These are phyloP conservation scores for Thermothielavioides terrestris DNA, from an alignment of 495 filamentous ascomycete genomes.

Conservation along the genomic window DNA sequence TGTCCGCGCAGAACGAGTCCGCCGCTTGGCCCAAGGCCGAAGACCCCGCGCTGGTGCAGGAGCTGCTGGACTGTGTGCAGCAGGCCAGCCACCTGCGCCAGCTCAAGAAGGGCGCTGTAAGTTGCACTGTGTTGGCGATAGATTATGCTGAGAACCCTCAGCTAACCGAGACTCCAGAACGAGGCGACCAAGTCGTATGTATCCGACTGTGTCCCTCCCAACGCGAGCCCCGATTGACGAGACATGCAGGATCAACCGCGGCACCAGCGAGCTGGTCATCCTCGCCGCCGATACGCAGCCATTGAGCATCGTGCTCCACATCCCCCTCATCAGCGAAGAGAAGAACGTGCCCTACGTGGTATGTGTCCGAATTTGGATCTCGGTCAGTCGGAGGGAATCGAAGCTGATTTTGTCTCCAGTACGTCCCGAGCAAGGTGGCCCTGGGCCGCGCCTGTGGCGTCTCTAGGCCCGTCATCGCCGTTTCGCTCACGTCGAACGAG, in stretches of 20 bases:
- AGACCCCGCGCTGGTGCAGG: constrained; percentile 62
- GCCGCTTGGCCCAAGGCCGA: constrained; percentile 84
- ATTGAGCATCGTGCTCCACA: constrained; percentile 83
- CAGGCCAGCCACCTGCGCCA: constrained; percentile 77
- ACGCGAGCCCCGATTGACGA: neutral
- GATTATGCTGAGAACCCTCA: no score
- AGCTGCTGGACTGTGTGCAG: constrained; percentile 80
- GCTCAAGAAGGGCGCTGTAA: constrained; percentile 70
- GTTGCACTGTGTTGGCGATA: neutral
- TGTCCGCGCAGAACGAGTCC: constrained; percentile 43
- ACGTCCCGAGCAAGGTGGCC: constrained; percentile 41
- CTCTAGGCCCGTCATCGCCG: constrained; percentile 75
- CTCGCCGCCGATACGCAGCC: constrained; percentile 81
- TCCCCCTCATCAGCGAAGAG: constrained; percentile 62
- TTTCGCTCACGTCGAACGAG: constrained; percentile 87
- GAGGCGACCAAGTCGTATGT: constrained; percentile 63
- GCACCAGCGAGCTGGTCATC: constrained; percentile 79
- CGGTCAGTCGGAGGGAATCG: neutral
- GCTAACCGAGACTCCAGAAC: constrained; percentile 17
- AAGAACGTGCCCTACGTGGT: constrained; percentile 63
- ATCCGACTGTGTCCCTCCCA: neutral
- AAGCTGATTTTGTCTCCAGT: neutral
- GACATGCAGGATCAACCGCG: constrained; percentile 56
- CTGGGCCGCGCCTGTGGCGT: constrained; percentile 75
- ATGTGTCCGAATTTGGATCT: neutral